Evolutionary conservation across 2,329 filamentous ascomycete species (phyloP), one percentile per base, ranked within the genome.

Genomic region (Spiromastix sp.): DNA sequence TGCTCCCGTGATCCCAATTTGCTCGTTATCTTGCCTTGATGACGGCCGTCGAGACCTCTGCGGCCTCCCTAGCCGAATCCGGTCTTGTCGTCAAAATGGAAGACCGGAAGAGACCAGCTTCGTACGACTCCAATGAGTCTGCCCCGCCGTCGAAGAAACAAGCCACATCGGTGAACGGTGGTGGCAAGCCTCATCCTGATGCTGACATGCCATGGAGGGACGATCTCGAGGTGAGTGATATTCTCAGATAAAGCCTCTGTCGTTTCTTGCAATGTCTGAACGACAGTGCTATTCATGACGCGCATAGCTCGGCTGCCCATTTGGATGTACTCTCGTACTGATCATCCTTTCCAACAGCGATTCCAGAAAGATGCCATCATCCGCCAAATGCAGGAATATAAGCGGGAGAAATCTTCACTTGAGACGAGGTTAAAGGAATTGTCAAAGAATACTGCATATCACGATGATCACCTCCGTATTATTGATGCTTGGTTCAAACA

Each of bases 341-440:
- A 59, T 38, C 33, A 42, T 26, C 35, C 37, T 28, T 41, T 41
- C 36, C 42, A 59, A 50, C 61, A 93, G 85, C 77, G 81, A 56
- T 91, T 82, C 53, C 83, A 89, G 64, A 98, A 96, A 66, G 91
- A 94, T 67, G 91, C 91, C 45, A 94, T 98, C 57, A 81, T 84
- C 52, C 85, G 93, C 39, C 89, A 95, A 64, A 94, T 98, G 86
- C 84, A 86, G 56, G 91, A 96, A 63, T 95, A 93, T 63, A 94
- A 93, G 64, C 79, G 91, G 49, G 85, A 93, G 57, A 87, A 86
- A 56, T 71, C 73, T 39, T 82, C 81, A 26, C 67, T 93, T 43
- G 87, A 96, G 64, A 70, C 76, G 39, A 82, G 84, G 53, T 68
- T 95, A 42, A 80, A 80, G 54, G 83, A 93, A 46, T 67, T 93